Evolutionary conservation across 2,329 filamentous ascomycete genomes (phyloP).

Genomic region (Alternaria panax): DNA sequence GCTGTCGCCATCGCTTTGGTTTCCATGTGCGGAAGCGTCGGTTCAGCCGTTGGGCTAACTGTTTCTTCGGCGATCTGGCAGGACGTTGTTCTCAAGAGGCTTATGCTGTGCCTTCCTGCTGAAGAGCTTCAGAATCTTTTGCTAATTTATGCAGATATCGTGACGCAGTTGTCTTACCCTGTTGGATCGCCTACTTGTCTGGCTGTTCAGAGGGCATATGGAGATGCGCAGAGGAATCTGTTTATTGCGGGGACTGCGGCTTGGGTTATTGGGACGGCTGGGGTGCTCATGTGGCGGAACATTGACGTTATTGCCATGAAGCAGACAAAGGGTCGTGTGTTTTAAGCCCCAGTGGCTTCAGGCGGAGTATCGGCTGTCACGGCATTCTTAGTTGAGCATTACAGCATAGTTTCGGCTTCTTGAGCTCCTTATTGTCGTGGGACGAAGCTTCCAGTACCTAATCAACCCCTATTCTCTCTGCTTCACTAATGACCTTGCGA

Average conservation of each 20-base stretch:
- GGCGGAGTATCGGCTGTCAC: background rate
- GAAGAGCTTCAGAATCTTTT: slow-evolving; percentile 44
- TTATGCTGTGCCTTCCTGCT: slow-evolving; percentile 56
- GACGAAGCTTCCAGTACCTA: background rate
- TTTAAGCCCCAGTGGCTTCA: slow-evolving; percentile 39
- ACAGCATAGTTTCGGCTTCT: background rate
- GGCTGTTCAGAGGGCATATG: slow-evolving; percentile 45
- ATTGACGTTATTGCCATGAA: slow-evolving; percentile 53
- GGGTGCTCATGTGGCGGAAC: slow-evolving; percentile 56
- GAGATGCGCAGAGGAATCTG: slow-evolving; percentile 43
- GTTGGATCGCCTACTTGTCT: slow-evolving; percentile 57
- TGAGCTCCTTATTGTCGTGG: background rate
- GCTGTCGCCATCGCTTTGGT: slow-evolving; percentile 32
- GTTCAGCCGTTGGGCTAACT: slow-evolving; percentile 51
- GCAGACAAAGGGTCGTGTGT: slow-evolving; percentile 61
- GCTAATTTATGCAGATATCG: slow-evolving; percentile 60
- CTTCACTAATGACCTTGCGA: background rate
- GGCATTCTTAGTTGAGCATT: background rate
- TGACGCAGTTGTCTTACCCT: slow-evolving; percentile 61
- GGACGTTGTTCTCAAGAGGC: slow-evolving; percentile 60
- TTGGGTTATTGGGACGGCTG: slow-evolving; percentile 39
- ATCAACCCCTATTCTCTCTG: background rate
- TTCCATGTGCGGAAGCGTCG: slow-evolving; percentile 67
- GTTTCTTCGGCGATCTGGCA: slow-evolving; percentile 71
- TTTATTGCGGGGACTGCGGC: slow-evolving; percentile 36